phyloP scores from a whole-genome alignment of 768 basidiomycete species.

The Lactarius pseudohatsudake region DNA sequence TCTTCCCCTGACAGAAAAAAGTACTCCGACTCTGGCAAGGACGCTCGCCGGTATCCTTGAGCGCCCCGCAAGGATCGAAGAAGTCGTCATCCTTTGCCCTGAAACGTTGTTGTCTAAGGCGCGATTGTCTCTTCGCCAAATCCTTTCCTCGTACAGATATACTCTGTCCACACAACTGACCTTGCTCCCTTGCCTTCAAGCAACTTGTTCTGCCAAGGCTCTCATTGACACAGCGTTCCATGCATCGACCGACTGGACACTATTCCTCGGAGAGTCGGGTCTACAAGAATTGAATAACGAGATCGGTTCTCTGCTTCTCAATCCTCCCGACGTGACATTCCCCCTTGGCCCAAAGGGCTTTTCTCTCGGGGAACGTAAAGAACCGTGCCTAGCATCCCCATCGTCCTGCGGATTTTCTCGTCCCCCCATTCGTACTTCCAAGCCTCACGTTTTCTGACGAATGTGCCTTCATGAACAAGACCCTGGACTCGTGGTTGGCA shows the following conservation, averaged over 20 bases:
- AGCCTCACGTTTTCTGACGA: constrained; percentile 34
- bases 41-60: constrained; percentile 12
- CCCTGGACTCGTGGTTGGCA: constrained; percentile 33
- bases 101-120: constrained; percentile 21
- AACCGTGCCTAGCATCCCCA: constrained; percentile 32
- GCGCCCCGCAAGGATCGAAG: constrained; percentile 12
- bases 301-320: constrained; percentile 16
- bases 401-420: constrained; percentile 48
- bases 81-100: constrained; percentile 26
- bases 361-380: background rate
- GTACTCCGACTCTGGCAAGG: background rate
- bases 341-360: constrained; percentile 27
- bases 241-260: constrained; percentile 18
- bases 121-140: constrained; percentile 19
- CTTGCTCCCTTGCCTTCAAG: constrained; percentile 15
- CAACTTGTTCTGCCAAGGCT: constrained; percentile 3
- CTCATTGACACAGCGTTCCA: constrained; percentile 18
- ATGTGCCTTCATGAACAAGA: constrained; percentile 24
- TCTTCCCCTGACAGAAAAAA: constrained; percentile 18
- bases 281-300: constrained; percentile 13
- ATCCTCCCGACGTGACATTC: constrained; percentile 26
- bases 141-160: constrained; percentile 10
- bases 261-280: constrained; percentile 23
- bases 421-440: constrained; percentile 62
- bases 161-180: constrained; percentile 12